Evolutionary conservation across 2,329 filamentous ascomycete species (phyloP).

Genomic region (Penicillium vulpinum): DNA sequence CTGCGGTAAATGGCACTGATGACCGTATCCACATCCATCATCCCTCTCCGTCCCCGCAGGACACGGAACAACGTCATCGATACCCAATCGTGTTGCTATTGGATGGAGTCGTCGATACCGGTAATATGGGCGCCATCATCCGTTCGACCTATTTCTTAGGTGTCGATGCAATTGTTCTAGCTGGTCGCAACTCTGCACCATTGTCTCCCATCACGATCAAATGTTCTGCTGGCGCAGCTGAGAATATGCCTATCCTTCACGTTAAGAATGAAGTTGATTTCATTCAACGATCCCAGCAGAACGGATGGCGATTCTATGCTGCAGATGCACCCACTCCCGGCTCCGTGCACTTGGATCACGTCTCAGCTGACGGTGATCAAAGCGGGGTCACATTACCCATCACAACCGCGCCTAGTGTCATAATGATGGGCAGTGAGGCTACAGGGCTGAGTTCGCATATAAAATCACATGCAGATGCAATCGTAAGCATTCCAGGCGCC

Average conservation of each 20-base stretch:
- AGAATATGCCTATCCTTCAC: constrained; percentile 72
- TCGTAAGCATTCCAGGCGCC: constrained; percentile 62
- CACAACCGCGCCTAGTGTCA: constrained; percentile 64
- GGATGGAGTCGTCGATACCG: constrained; percentile 68
- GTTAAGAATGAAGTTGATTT: constrained; percentile 69
- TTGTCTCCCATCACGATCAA: constrained; percentile 79
- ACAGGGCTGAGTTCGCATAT: constrained; percentile 68
- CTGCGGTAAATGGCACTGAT: constrained; percentile 67
- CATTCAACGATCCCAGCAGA: constrained; percentile 63
- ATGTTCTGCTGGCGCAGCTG: constrained; percentile 82
- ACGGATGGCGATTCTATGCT: constrained; percentile 82
- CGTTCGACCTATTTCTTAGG: constrained; percentile 90
- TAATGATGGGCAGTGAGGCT: constrained; percentile 82
- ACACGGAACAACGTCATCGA: constrained; percentile 15
- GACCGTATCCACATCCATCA: constrained; percentile 48
- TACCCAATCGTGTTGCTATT: constrained; percentile 48
- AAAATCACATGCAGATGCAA: constrained; percentile 64
- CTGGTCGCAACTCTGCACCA: constrained; percentile 69
- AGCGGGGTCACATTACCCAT: constrained; percentile 48
- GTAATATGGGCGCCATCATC: constrained; percentile 86
- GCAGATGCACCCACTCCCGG: constrained; percentile 55
- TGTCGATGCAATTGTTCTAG: constrained; percentile 77
- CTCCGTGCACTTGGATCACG: constrained; percentile 24
- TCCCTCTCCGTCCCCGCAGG: constrained; percentile 8
- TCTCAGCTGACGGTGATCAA: constrained; percentile 29